Evolutionary conservation across 2,329 filamentous ascomycete genomes (phyloP).

Genomic region (Canariomyces notabilis): DNA sequence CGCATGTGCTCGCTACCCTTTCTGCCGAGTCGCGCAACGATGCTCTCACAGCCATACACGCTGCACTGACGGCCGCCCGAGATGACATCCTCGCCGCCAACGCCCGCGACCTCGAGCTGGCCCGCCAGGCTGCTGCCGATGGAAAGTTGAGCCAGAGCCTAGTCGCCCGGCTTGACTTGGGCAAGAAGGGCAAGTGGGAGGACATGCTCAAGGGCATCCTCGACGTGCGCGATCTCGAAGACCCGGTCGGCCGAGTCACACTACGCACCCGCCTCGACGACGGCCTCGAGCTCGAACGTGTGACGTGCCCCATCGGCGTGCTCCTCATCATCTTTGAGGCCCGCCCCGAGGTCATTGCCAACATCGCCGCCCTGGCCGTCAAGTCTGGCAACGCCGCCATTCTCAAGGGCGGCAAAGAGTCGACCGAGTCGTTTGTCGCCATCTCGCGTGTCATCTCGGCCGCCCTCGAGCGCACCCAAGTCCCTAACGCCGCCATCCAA

Average conservation of each 20-base stretch:
- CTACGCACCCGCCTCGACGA: slow-evolving; percentile 83
- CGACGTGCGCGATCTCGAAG: slow-evolving; percentile 76
- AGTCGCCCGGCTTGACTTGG: slow-evolving; percentile 81
- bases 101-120: slow-evolving; percentile 70
- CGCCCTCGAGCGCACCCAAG: slow-evolving; percentile 65
- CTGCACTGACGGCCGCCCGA: slow-evolving; percentile 64
- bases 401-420: slow-evolving; percentile 95
- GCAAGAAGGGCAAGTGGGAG: slow-evolving; percentile 85
- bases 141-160: slow-evolving; percentile 77
- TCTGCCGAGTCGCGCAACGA: slow-evolving; percentile 72
- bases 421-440: slow-evolving; percentile 86
- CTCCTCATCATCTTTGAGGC: slow-evolving; percentile 98
- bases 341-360: slow-evolving; percentile 94
- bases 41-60: slow-evolving; percentile 77
- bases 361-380: slow-evolving; percentile 91
- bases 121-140: slow-evolving; percentile 65
- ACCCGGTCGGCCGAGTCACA: slow-evolving; percentile 88
- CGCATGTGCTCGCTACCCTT: slow-evolving; percentile 76
- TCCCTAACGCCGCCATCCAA: slow-evolving; percentile 84
- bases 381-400: slow-evolving; percentile 98
- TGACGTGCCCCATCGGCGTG: slow-evolving; percentile 94
- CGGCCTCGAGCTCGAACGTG: slow-evolving; percentile 75
- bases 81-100: slow-evolving; percentile 82
- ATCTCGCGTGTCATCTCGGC: slow-evolving; percentile 81
- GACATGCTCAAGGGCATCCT: slow-evolving; percentile 96